A percentile compares a stretch with the other conserved stretches of the same genome.
These are phyloP conservation scores for Candida gigantensis DNA, from an alignment of 1,139 yeast species.

Conservation along the genomic window DNA sequence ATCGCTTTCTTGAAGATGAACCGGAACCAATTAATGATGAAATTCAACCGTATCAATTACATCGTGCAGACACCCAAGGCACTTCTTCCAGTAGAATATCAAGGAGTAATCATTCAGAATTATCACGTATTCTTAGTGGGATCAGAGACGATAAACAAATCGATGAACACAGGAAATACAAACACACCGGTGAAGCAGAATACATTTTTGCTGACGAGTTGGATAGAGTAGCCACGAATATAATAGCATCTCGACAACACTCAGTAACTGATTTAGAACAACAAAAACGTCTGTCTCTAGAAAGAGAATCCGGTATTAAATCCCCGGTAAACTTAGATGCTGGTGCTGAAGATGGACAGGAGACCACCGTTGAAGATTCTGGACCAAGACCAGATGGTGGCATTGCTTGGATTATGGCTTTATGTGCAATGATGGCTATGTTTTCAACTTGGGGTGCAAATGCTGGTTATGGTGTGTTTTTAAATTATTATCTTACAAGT, in stretches of 20 bases:
- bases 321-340: conserved; percentile 13
- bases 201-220: conserved; percentile 24
- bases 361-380: conserved; percentile 14
- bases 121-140: conserved; percentile 33
- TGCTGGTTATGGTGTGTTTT: conserved; percentile 67
- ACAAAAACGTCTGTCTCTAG: neutral
- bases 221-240: conserved; percentile 17
- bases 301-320: conserved; percentile 2
- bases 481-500: conserved; percentile 52
- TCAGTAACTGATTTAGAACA: conserved; percentile 6
- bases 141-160: conserved; percentile 32
- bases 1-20: neutral
- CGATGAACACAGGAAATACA: conserved; percentile 22
- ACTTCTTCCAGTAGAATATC: conserved; percentile 3
- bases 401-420: conserved; percentile 68
- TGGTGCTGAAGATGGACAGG: conserved; percentile 13
- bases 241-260: conserved; percentile 9
- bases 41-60: conserved; percentile 2
- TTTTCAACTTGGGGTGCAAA: conserved; percentile 77
- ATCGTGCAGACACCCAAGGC: conserved; percentile 1
- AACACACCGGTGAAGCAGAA: conserved; percentile 23
- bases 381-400: conserved; percentile 62
- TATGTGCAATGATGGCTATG: conserved; percentile 48
- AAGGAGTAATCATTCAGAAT: conserved; percentile 23
- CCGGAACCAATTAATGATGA: neutral